Evolutionary conservation across 345 rosid genomes (phyloP), one percentile per base, ranked within the genome.

Genomic region (Isatis tinctoria): DNA sequence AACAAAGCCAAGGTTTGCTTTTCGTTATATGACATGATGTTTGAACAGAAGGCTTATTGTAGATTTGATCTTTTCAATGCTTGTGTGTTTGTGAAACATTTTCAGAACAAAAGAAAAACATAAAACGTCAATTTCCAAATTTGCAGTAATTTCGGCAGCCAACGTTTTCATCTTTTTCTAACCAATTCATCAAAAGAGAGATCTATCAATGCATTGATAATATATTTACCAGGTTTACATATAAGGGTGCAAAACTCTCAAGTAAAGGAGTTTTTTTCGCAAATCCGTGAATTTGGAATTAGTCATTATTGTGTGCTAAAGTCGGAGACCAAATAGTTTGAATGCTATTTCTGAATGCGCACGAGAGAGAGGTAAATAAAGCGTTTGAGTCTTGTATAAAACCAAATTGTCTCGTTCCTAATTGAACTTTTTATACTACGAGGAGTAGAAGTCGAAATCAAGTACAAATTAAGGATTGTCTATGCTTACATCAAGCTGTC

Each of bases 301-400:
- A 39, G 52, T 72, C 61, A 35, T 49, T 22, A 39, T n/a, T n/a
- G 10, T 41, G 52, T 39, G 41, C 52, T 61, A 60, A 51, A 32
- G 14, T 54, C 18, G 20, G 59, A 70, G 60, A 70, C 67, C 37
- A 7, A 22, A 28, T 69, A 27, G 64, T 69, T 69, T 41, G 22
- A 30, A 18, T 69, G 56, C 35, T 43, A 13, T 69, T 43, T 32
- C 35, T 39, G 12, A 49, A 65, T 33, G 70, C 27, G 26, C 30
- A 47, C 26, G 3, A 22, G 43, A 39, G 43, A 39, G 20, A 12
- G 32, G 40, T 16, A 4, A n/a, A 16, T n/a, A 28, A 53, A 27
- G 36, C 13, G 4, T 62, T 24, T 9, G 28, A 60, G 30, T 32
- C 35, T 13, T 16, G 13, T 32, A 57, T 32, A 30, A 30, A 6